These are phyloP conservation scores for Hyphopichia burtonii DNA, from an alignment of 1,139 yeast genomes.

Conservation along the genomic window DNA sequence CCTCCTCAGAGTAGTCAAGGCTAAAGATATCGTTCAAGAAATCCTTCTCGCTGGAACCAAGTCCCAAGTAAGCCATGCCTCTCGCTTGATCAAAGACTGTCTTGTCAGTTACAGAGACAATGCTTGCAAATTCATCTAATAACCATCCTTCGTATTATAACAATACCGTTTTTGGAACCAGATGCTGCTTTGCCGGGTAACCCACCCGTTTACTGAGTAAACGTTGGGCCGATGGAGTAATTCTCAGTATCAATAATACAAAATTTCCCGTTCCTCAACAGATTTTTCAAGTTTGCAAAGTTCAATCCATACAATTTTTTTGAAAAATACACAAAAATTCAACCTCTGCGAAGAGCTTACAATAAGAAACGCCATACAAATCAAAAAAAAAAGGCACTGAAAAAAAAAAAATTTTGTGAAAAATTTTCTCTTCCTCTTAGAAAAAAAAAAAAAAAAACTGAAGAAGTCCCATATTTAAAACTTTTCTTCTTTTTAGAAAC, in stretches of 20 bases:
- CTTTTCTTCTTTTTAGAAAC: slow-evolving; percentile 14
- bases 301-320: neutral
- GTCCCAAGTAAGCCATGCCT: neutral
- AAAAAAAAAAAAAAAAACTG: slow-evolving; percentile 2
- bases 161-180: neutral
- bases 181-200: slow-evolving; percentile 1
- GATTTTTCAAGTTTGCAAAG: neutral
- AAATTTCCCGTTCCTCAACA: neutral
- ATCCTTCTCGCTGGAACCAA: neutral
- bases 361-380: neutral
- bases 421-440: neutral
- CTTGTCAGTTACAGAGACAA: neutral
- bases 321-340: neutral
- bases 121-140: slow-evolving; percentile 1
- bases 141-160: neutral
- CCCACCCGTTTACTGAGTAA: neutral
- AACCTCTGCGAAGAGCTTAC: neutral
- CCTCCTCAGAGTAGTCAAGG: neutral
- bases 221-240: neutral
- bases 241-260: neutral
- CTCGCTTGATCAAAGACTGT: neutral
- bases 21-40: neutral
- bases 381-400: slow-evolving; percentile 4
- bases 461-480: slow-evolving; percentile 2
- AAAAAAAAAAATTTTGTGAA: slow-evolving; percentile 1